Percentiles rank a stretch among this genome's conserved stretches.
Conservation (phyloP, 2,329 filamentous ascomycete species). For the Ophiostoma ulmi region DNA sequence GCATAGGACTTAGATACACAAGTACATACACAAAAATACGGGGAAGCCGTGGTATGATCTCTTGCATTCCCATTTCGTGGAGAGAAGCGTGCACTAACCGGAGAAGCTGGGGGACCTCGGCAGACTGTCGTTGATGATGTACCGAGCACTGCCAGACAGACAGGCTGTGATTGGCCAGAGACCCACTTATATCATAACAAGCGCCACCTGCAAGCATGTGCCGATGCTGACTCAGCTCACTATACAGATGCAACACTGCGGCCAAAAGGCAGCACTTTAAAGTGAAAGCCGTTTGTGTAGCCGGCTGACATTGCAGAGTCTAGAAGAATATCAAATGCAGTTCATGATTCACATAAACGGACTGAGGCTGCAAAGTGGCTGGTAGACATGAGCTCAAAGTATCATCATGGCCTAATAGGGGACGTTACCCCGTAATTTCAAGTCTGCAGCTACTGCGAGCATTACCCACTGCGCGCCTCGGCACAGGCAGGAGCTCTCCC, state of each 20-base stretch:
- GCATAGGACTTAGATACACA: background rate
- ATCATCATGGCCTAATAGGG: no score
- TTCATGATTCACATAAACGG: no score
- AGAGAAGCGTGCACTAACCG: background rate
- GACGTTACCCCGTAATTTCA: background rate
- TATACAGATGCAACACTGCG: background rate
- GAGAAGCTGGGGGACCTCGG: constrained; percentile 19
- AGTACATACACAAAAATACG: constrained; percentile 2
- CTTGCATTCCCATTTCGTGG: background rate
- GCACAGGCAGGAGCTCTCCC: constrained; percentile 6
- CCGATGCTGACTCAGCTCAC: constrained; percentile 1
- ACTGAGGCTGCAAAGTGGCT: no score
- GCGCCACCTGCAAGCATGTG: background rate
- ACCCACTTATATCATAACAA: background rate
- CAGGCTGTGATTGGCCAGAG: background rate
- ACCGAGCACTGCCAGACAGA: background rate
- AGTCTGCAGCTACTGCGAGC: background rate
- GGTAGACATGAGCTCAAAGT: no score
- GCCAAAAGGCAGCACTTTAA: background rate
- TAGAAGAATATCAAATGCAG: no score
- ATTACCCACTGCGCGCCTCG: background rate
- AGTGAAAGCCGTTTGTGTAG: background rate
- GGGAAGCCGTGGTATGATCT: background rate
- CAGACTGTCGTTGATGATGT: constrained; percentile 13
- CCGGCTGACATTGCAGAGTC: no score